Conservation (phyloP, 2,329 filamentous ascomycete species). For the Penicillium sp. region DNA sequence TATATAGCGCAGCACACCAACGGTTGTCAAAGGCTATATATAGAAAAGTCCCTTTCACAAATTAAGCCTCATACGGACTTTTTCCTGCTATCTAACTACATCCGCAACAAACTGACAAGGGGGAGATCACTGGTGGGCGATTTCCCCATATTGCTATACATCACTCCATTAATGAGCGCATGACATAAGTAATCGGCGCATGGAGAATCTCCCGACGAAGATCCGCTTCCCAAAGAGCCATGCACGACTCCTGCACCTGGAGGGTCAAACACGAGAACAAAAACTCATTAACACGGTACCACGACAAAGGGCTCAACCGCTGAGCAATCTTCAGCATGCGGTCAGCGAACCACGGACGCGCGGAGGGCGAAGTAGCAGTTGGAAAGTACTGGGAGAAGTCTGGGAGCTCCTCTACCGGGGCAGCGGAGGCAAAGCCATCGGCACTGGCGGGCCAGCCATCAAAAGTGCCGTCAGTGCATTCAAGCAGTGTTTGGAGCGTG, state of each 20-base stretch:
- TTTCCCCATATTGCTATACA: not conserved
- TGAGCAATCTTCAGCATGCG: conserved; percentile 42
- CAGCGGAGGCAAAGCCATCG: not conserved
- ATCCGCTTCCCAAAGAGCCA: conserved; percentile 30
- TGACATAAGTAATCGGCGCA: conserved; percentile 37
- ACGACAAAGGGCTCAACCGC: conserved; percentile 31
- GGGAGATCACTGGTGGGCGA: too few relatives aligned
- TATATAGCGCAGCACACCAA: not conserved
- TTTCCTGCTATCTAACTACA: too few relatives aligned
- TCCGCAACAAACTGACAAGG: too few relatives aligned
- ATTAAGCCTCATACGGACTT: too few relatives aligned
- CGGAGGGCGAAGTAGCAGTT: conserved; percentile 22
- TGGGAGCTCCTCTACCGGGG: conserved; percentile 1
- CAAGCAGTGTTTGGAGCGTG: conserved; percentile 38
- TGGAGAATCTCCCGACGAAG: conserved; percentile 36
- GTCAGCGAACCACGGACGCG: conserved; percentile 39
- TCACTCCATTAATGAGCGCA: conserved; percentile 19
- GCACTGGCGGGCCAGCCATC: not conserved
- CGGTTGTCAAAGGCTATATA: not conserved
- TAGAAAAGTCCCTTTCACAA: too few relatives aligned
- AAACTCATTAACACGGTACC: conserved; percentile 35
- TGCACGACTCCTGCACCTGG: conserved; percentile 17
- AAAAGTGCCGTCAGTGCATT: conserved; percentile 29
- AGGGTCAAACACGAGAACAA: conserved; percentile 37
- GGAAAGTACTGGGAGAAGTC: conserved; percentile 31